Percentiles rank a stretch among this genome's conserved stretches.
Conservation (phyloP, 768 basidiomycete species). For the Boletellus ananiceps region DNA sequence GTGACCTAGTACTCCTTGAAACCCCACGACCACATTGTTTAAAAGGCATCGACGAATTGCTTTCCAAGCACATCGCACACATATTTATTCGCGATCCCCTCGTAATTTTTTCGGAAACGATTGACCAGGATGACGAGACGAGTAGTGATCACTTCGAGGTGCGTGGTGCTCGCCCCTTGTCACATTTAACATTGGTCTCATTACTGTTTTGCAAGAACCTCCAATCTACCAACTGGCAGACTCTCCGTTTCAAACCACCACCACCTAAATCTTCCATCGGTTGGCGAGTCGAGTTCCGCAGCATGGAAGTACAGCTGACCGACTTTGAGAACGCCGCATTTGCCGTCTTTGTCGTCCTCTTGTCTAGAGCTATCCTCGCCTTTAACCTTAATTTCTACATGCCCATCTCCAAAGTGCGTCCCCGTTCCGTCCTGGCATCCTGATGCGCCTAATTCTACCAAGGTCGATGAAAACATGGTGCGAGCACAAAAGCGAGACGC, state of each 20-base stretch:
- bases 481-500: constrained; percentile 86
- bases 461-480: constrained; percentile 98
- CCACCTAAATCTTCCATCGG: constrained; percentile 90
- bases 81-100: constrained; percentile 97
- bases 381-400: constrained; percentile 94
- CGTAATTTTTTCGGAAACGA: constrained; percentile 90
- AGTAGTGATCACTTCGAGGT: constrained; percentile 98
- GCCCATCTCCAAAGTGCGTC: constrained; percentile 85
- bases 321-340: constrained; percentile 99
- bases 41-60: constrained; percentile 76
- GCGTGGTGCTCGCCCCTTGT: background rate
- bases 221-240: constrained; percentile 99
- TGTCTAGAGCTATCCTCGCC: constrained; percentile 88
- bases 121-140: constrained; percentile 82
- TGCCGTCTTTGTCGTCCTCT: constrained; percentile 88
- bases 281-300: constrained; percentile 97
- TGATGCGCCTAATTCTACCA: constrained; percentile 1
- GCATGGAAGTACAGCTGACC: constrained; percentile 98
- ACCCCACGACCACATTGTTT: background rate
- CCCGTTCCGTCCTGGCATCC: background rate
- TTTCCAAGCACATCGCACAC: constrained; percentile 91
- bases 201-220: constrained; percentile 60
- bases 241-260: constrained; percentile 96
- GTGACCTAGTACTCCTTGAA: background rate
- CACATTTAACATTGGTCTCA: background rate